Conservation (phyloP, 1,139 yeast species). For the Arxiozyma slooffiae region DNA sequence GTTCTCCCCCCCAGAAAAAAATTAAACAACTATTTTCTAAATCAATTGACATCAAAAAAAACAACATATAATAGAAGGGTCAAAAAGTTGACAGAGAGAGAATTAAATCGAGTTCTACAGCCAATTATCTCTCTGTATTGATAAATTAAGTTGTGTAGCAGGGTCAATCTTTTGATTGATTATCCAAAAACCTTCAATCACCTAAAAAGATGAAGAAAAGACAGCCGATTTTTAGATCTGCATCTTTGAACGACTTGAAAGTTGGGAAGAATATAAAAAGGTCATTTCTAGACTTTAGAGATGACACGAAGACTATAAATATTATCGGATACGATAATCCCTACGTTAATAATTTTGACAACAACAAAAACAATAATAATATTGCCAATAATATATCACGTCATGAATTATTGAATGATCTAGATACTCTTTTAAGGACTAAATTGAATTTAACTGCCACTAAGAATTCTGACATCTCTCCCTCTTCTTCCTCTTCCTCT, state of each 20-base stretch:
- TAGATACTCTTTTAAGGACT: constrained; percentile 19
- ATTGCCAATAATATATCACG: neutral
- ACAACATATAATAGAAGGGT: neutral
- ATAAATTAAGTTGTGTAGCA: neutral
- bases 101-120: neutral
- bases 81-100: neutral
- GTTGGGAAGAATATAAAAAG: constrained; percentile 7
- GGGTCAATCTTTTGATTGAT: neutral
- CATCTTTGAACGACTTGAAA: constrained; percentile 15
- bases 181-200: neutral
- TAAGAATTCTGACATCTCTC: neutral
- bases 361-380: neutral
- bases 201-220: neutral
- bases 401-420: constrained; percentile 13
- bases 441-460: constrained; percentile 14
- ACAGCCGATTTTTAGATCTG: constrained; percentile 11
- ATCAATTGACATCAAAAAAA: neutral
- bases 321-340: neutral
- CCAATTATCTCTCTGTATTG: neutral
- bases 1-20: neutral
- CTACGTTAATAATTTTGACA: too few relatives aligned
- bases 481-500: neutral
- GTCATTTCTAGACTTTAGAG: constrained; percentile 10
- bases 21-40: neutral
- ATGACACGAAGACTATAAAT: constrained; percentile 10